Conservation (phyloP, 2,329 filamentous ascomycete genomes). For the Westerdykella sp. region DNA sequence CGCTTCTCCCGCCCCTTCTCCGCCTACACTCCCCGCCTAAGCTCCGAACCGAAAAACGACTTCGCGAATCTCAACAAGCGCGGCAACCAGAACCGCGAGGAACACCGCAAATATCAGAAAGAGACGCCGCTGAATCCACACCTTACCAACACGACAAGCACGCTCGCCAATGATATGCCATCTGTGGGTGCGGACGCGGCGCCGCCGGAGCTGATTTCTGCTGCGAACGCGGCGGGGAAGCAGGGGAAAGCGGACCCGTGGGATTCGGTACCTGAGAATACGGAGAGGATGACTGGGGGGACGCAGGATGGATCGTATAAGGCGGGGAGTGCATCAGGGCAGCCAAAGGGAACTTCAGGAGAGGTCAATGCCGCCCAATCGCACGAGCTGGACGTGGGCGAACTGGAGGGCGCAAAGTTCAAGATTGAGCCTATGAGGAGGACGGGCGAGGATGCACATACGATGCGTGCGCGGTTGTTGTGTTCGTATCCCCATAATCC, state of each 20-base stretch:
- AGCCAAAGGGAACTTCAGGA: slow-evolving; percentile 19
- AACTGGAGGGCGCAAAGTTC: slow-evolving; percentile 81
- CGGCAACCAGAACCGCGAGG: slow-evolving; percentile 48
- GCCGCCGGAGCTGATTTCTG: slow-evolving; percentile 56
- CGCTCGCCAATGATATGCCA: slow-evolving; percentile 58
- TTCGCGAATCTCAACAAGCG: slow-evolving; percentile 45
- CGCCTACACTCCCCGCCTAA: slow-evolving; percentile 27
- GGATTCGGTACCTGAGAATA: slow-evolving; percentile 56
- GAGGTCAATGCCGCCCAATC: slow-evolving; percentile 42
- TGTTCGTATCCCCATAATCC: slow-evolving; percentile 44
- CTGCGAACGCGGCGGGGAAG: slow-evolving; percentile 41
- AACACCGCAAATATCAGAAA: slow-evolving; percentile 51
- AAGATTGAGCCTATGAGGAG: slow-evolving; percentile 84
- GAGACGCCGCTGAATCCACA: slow-evolving; percentile 56
- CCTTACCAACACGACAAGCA: slow-evolving; percentile 59
- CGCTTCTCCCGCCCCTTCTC: slow-evolving; percentile 35
- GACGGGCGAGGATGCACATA: slow-evolving; percentile 73
- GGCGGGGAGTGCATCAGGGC: slow-evolving; percentile 17
- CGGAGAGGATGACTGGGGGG: slow-evolving; percentile 59
- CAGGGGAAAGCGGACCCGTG: slow-evolving; percentile 48
- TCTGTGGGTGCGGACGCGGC: slow-evolving; percentile 51
- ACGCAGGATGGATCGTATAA: slow-evolving; percentile 47
- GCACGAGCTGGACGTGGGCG: slow-evolving; percentile 67
- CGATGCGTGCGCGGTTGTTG: slow-evolving; percentile 80
- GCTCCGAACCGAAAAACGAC: slow-evolving; percentile 14